phyloP scores from a whole-genome alignment of 148 eudicot species.

The Nepenthes mirabilis region DNA sequence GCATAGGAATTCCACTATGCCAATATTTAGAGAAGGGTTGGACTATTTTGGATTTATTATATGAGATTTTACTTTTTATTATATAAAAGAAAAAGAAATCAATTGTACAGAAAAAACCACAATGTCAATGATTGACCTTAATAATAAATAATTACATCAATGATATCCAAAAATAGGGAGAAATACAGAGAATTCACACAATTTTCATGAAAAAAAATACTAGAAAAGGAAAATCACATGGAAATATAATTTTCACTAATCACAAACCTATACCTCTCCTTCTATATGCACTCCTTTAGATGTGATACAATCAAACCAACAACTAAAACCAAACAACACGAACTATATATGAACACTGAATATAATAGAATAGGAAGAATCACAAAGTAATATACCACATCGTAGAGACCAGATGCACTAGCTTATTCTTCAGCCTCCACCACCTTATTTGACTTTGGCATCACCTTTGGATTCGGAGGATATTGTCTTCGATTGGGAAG shows the following conservation, averaged over 20 bases:
- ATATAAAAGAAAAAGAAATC: no score
- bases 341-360: background rate
- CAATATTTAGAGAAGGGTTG: no score
- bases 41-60: no score
- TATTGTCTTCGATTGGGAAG: conserved; percentile 51
- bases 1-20: no score
- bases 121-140: background rate
- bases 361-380: background rate
- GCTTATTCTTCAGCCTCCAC: background rate
- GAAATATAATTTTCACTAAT: background rate
- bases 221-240: background rate
- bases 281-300: conserved; percentile 7
- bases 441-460: conserved; percentile 23
- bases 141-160: background rate
- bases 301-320: conserved; percentile 6
- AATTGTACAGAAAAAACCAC: background rate
- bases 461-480: conserved; percentile 48
- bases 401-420: background rate
- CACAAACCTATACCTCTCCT: conserved; percentile 3
- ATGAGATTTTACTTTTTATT: no score
- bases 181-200: background rate
- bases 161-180: background rate
- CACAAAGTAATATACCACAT: background rate
- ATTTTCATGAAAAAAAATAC: background rate
- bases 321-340: background rate